Evolutionary conservation across 140 eudicot genomes (phyloP).

Genomic region (Bidens hawaiensis): DNA sequence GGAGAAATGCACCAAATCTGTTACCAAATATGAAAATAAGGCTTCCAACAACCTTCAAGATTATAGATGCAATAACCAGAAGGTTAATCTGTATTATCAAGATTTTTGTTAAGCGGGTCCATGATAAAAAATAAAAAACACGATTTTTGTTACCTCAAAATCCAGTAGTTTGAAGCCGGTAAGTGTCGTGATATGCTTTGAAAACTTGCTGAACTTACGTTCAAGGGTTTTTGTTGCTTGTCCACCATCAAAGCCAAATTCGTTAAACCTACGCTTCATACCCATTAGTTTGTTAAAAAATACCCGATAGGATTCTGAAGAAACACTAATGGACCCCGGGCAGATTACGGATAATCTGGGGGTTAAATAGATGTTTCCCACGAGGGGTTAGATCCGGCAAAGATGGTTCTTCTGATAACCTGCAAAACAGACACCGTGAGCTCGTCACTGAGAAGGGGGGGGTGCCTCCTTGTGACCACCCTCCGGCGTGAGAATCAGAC

Average conservation of each 20-base stretch:
- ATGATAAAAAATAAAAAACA: neutral
- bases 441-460: no score
- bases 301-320: no score
- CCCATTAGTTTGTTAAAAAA: no score
- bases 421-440: no score
- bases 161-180: conserved; percentile 65
- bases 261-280: conserved; percentile 50
- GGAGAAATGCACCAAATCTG: conserved; percentile 67
- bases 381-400: no score
- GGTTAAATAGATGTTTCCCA: no score
- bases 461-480: no score
- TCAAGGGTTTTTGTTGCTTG: conserved; percentile 57
- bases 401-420: no score
- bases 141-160: conserved; percentile 36
- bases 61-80: conserved; percentile 62
- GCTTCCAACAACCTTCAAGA: conserved; percentile 71
- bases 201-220: conserved; percentile 55
- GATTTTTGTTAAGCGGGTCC: neutral
- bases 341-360: no score
- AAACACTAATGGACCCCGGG: no score
- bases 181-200: conserved; percentile 49
- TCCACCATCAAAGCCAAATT: conserved; percentile 80
- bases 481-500: no score
- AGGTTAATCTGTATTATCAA: conserved; percentile 49
- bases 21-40: conserved; percentile 74